A percentile compares a stretch with the other conserved stretches of the same genome.
Conservation (phyloP, 257 asterid genomes). For the Primulina tabacum region DNA sequence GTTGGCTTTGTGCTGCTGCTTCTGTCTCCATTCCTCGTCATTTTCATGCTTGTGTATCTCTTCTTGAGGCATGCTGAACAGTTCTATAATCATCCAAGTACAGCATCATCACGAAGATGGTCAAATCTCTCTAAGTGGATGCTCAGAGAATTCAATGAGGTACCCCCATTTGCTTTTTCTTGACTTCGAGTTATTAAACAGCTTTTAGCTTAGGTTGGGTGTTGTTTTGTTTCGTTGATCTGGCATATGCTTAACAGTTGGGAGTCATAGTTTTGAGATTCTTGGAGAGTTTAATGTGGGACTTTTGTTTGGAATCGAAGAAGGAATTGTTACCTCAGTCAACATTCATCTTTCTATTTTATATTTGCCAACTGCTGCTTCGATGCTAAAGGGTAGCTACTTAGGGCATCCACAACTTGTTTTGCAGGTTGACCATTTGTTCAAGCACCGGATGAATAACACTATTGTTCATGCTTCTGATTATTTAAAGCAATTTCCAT, state of each 20-base stretch:
- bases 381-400: slow-evolving; percentile 13
- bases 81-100: slow-evolving; percentile 92
- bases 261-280: background rate
- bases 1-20: slow-evolving; percentile 81
- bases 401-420: slow-evolving; percentile 12
- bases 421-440: slow-evolving; percentile 88
- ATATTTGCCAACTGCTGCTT: slow-evolving; percentile 6
- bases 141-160: slow-evolving; percentile 97
- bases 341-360: background rate
- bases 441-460: slow-evolving; percentile 86
- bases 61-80: slow-evolving; percentile 98
- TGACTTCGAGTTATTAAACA: background rate
- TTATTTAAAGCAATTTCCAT: slow-evolving; percentile 89
- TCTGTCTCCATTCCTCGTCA: slow-evolving; percentile 89
- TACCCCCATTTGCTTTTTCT: slow-evolving; percentile 29
- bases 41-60: slow-evolving; percentile 93
- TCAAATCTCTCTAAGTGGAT: slow-evolving; percentile 97
- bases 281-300: background rate
- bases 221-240: background rate
- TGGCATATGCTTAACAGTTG: background rate
- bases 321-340: background rate
- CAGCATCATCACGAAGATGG: slow-evolving; percentile 97
- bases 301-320: background rate
- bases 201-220: background rate
- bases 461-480: slow-evolving; percentile 77